Evolutionary conservation across 1,284 basidiomycete genomes (phyloP), one percentile per base, ranked within the genome.

Genomic region (Cerrena zonata): DNA sequence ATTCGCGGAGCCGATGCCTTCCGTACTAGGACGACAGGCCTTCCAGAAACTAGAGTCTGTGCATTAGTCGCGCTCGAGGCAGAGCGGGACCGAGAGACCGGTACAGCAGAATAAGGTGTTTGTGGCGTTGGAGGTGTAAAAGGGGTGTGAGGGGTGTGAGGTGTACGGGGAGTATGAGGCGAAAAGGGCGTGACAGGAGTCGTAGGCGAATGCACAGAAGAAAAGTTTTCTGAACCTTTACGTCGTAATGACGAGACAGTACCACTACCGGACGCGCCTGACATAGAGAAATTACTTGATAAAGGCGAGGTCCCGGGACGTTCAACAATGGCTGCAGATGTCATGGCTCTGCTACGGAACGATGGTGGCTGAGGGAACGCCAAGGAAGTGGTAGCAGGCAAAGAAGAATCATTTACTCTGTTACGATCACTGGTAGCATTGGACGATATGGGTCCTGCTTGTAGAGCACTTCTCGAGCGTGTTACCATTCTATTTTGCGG

Each of bases 281-380:
- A 37, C 10, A 39, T 7, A 11, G 39, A 18, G 37, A 49, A 24
- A 18, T 30, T 39, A 15, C 36, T 24, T 5, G 7, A 11, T 13
- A 27, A 27, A 22, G 46, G 38, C 11, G 46, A 30, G 13, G 46
- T 47, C 15, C 21, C 42, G 5, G 37, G 37, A n/a, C 38, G 45
- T 18, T 47, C 49, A 15, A 42, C 47, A 7, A 50, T 41, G 5
- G 56, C 56, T 10, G 53, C 67, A 43, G 80, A 75, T 2, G 79
- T 80, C 69, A 79, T 70, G n/a, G 79, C 79, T 59, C 80, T 65
- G 10, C 77, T 66, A 21, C 79, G 73, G 60, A 70, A 65, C 5
- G 64, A 65, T 13, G 70, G 70, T 19, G 70, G 69, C 27, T 48
- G 53, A 10, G 56, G 54, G 19, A 50, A 22, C 25, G 15, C 25